Base-by-base conservation (phyloP, 371 early-diverging fungal species). In the Actinomortierella ambigua region DNA sequence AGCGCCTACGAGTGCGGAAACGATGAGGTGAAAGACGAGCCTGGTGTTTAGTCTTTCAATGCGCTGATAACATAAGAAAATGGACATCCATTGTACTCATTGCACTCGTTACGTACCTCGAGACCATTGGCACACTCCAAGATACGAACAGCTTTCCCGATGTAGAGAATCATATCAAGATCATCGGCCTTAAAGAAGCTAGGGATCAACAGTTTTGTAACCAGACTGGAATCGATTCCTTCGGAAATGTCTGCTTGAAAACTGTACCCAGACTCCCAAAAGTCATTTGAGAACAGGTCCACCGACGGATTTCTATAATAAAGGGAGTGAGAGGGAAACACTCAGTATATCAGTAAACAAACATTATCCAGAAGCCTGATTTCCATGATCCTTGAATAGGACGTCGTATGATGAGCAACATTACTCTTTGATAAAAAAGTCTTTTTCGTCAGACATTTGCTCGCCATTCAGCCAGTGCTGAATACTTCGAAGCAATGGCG, bases 141-240 rank as follows among this genome's bases (percentile, higher is more conserved):
- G 24, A 66, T 63, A 3, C 67, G 73, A 50, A 66, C 55, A n/a
- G 73, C 73, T 26, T 73, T 73, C 1, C 73, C 73, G 4, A 62
- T 62, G 11, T 73, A 73, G 13, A 73, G 8, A 7, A 66, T 46
- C 44, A 58, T 63, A 3, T 56, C 47, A 15, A 73, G 29, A 1
- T 59, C 46, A 5, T n/a, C 13, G 0, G 56, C 51, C 6, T 20
- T 22, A 3, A 73, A n/a, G 46, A 73, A 73, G 24, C 63, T 58
- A 13, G 67, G 73, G 1, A 29, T 28, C 11, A 66, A 46, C 23
- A 44, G 39, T 0, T n/a, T 39, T 6, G 63, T 59, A 4, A 51
- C 24, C 22, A 49, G 24, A 0, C 26, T 24, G 24, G 14, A 28
- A 0, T 20, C 40, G 0, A 4, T 34, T 3, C 43, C 54, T 3